Evolutionary conservation across 1,284 basidiomycete species (phyloP).

Genomic region (Ceratobasidium theobromae): DNA sequence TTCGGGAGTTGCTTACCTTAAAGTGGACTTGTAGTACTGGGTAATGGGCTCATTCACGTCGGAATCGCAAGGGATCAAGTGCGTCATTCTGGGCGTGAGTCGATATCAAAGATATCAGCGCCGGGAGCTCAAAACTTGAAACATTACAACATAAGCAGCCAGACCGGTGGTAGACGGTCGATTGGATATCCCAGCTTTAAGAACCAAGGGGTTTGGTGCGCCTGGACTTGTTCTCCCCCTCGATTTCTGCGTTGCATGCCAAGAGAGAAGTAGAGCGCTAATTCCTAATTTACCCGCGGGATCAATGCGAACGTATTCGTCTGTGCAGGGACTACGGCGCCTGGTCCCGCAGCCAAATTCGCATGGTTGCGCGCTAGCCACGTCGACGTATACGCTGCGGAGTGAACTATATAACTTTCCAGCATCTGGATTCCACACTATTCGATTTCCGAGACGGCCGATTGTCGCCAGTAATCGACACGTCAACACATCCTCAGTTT

Average conservation of each 20-base stretch:
- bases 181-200: conserved; percentile 2
- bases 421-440: too few relatives aligned
- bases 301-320: neutral
- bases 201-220: neutral
- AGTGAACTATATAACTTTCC: neutral
- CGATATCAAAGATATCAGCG: neutral
- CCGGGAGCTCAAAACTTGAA: neutral
- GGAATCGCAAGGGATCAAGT: too few relatives aligned
- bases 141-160: neutral
- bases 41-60: too few relatives aligned
- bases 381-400: conserved; percentile 1
- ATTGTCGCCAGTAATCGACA: neutral
- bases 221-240: neutral
- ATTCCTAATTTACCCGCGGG: neutral
- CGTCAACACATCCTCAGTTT: neutral
- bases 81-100: neutral
- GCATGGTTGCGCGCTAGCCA: neutral
- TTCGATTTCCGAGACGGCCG: conserved; percentile 11
- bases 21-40: too few relatives aligned
- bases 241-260: neutral
- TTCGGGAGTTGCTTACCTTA: too few relatives aligned
- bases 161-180: conserved; percentile 3
- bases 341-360: conserved; percentile 3
- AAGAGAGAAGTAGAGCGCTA: neutral
- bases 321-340: neutral